Percentiles rank a stretch among this genome's conserved stretches.
These are phyloP conservation scores for Kockiozyma suomiensis DNA, from an alignment of 805 yeast genomes.

Conservation along the genomic window DNA sequence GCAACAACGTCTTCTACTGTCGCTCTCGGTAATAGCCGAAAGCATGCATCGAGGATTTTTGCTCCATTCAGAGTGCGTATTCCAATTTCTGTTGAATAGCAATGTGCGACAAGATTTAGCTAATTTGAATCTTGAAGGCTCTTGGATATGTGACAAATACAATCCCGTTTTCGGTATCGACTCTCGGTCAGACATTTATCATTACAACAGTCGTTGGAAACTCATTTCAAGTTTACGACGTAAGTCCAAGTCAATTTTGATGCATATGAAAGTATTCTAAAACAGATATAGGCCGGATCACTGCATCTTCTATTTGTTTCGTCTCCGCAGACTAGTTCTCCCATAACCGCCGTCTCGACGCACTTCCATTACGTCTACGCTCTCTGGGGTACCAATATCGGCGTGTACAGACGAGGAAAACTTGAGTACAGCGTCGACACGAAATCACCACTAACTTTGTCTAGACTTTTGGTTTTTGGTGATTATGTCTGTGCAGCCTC, in stretches of 20 bases:
- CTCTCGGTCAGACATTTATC: slow-evolving; percentile 83
- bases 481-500: slow-evolving; percentile 68
- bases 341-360: slow-evolving; percentile 71
- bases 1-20: background rate
- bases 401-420: slow-evolving; percentile 80
- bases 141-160: slow-evolving; percentile 89
- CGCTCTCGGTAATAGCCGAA: background rate
- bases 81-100: background rate
- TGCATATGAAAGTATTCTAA: background rate
- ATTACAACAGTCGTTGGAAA: slow-evolving; percentile 88
- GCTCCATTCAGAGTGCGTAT: slow-evolving; percentile 84
- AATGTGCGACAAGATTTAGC: background rate
- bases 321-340: slow-evolving; percentile 68
- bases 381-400: slow-evolving; percentile 68
- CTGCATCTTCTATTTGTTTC: slow-evolving; percentile 85
- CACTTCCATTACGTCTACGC: slow-evolving; percentile 85
- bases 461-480: slow-evolving; percentile 68
- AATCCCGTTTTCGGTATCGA: slow-evolving; percentile 83
- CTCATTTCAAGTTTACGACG: slow-evolving; percentile 91
- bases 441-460: slow-evolving; percentile 43
- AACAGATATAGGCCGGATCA: slow-evolving; percentile 53
- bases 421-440: slow-evolving; percentile 49
- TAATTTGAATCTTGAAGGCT: slow-evolving; percentile 33
- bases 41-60: slow-evolving; percentile 60
- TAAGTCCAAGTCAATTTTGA: slow-evolving; percentile 16